Base-by-base conservation (phyloP, 2,329 filamentous ascomycete genomes). In the Cytospora schulzeri region DNA sequence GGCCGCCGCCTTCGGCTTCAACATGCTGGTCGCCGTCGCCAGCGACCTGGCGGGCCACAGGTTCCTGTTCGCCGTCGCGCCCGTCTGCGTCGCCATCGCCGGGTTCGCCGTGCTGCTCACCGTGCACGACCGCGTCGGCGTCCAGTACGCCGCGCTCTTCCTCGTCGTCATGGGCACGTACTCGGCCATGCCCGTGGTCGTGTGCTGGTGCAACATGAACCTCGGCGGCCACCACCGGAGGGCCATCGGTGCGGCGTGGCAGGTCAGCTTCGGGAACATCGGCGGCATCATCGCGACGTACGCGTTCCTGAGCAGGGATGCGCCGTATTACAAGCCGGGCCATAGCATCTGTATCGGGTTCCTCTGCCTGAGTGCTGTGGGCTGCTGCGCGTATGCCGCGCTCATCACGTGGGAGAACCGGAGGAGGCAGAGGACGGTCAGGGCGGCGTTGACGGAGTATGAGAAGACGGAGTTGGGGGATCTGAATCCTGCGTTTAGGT, bases 201-300 rank as follows among this genome's bases (percentile, higher is more conserved):
- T 93, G 9, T 93, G 90, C 74, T 93, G 91, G 90, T 93, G 90
- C 75, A 89, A 89, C 70, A 92, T 92, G 86, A 93, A 93, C 70
- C 79, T 92, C 1, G 86, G 86, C 2, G 90, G 90, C 0, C 91
- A 93, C 73, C 88, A 88, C 64, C 83, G 90, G 3, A 82, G 90
- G 52, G 83, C 87, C 11, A 85, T 93, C 19, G 90, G 90, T 15
- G 86, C 86, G 11, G 91, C 89, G 1, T 93, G 89, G 88, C 90
- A 93, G 74, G 81, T 93, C 52, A 89, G 88, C 0, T 92, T 93
- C 69, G 91, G 91, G 14, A 93, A 93, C 71, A 86, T 92, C 45
- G 91, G 91, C 51, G 91, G 91, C 29, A 92, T 93, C 71, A 88
- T 93, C 66, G 84, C 91, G 15, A 91, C 90, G 0, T 93, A 88